Conservation (phyloP, 176 grass and related monocot genomes). For the Elymus sibiricus region DNA sequence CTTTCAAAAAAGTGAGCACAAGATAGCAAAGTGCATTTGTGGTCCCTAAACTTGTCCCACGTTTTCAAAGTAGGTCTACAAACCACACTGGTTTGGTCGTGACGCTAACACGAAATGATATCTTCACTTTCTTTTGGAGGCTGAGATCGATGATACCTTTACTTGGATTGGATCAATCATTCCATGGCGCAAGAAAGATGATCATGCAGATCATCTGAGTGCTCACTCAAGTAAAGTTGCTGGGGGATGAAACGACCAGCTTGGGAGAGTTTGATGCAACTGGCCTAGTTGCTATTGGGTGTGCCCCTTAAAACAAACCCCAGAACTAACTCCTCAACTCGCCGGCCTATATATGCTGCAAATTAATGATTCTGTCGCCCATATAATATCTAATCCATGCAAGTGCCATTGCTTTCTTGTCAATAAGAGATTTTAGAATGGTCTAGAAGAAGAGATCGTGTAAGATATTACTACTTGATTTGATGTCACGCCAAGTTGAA, state of each 20-base stretch:
- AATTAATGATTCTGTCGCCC: constrained; percentile 41
- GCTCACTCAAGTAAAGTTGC: constrained; percentile 39
- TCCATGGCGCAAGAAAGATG: constrained; percentile 24
- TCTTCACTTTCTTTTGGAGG: constrained; percentile 23
- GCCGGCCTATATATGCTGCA: background rate
- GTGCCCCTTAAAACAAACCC: constrained; percentile 32
- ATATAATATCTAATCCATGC: constrained; percentile 17
- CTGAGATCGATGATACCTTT: background rate
- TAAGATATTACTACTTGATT: constrained; percentile 32
- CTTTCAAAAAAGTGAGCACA: background rate
- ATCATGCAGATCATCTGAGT: constrained; percentile 26
- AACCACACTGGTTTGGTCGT: background rate
- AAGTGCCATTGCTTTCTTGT: constrained; percentile 32
- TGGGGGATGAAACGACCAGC: constrained; percentile 27
- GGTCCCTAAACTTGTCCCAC: background rate
- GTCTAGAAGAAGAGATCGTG: background rate
- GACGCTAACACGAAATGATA: constrained; percentile 16
- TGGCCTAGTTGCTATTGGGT: constrained; percentile 46
- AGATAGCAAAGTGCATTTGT: background rate
- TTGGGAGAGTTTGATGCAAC: constrained; percentile 36
- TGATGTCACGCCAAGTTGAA: background rate
- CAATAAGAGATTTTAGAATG: constrained; percentile 7
- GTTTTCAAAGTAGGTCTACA: background rate
- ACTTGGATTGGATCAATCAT: background rate
- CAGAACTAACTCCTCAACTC: constrained; percentile 43